Evolutionary conservation across 108 stramenopile species (phyloP), one percentile per base, ranked within the genome.

Genomic region (Discostella stelligeroides): DNA sequence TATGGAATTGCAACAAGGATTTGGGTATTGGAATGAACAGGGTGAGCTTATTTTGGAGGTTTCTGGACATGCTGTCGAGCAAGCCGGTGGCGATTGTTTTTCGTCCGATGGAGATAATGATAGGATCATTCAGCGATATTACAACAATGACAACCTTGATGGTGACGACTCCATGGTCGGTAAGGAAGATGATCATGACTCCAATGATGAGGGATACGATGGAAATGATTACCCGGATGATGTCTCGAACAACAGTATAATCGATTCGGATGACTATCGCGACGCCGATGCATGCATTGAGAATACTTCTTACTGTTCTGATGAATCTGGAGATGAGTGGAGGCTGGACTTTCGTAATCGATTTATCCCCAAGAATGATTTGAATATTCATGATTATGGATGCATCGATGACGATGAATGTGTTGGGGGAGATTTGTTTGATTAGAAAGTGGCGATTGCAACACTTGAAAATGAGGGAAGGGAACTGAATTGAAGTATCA

Each of bases 1-100:
- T 30, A 82, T 87, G 34, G 84, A 89, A 53, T 57, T 94, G 34
- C 45, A 63, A 1, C 65, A 79, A n/a, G 92, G 92, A 15, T 79
- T 89, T 18, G 92, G 88, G 0, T 90, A 82, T 56, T 90, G 89
- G 88, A 85, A 82, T 15, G 82, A 88, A 55, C 67, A 81, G 38
- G 92, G 92, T 17, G 87, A 91, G 64, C 72, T 94, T 2, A 64
- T 94, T 14, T 58, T 94, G 34, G 74, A 80, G 49, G 79, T 73
- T 46, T 85, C 63, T 4, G 60, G 64, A 9, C 70, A 53, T n/a
- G 60, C 57, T 3, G 27, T 6, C 34, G 6, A 34, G 5, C 34
- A 34, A 34, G 3, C 3, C 34, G 34, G 34, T 34, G 34, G 34
- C 34, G 34, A 6, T 34, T 34, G 25, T 62, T 60, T 28, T 49